Evolutionary conservation across 257 asterid species (phyloP).

Genomic region (Plantago major): DNA sequence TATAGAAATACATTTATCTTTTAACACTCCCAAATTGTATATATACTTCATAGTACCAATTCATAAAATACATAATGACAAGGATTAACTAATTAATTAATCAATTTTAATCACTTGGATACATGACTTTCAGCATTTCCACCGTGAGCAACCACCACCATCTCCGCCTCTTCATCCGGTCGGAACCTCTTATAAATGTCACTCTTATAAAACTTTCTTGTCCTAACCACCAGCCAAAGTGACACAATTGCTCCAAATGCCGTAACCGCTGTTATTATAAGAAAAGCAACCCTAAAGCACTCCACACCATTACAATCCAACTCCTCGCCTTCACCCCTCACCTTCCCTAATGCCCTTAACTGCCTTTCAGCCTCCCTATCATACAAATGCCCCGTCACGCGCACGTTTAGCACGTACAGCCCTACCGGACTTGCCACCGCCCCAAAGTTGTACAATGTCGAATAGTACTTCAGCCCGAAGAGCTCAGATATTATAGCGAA

Average conservation of each 20-base stretch:
- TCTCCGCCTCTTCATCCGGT: not conserved
- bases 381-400: slow-evolving; percentile 36
- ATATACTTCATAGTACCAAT: no score
- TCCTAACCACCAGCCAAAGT: slow-evolving; percentile 34
- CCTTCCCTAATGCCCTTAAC: slow-evolving; percentile 28
- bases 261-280: slow-evolving; percentile 45
- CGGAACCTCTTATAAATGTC: slow-evolving; percentile 54
- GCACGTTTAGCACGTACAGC: slow-evolving; percentile 46
- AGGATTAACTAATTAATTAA: no score
- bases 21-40: no score
- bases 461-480: slow-evolving; percentile 51
- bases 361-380: slow-evolving; percentile 48
- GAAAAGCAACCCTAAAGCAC: slow-evolving; percentile 46
- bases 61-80: no score
- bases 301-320: slow-evolving; percentile 44
- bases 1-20: no score
- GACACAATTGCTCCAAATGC: slow-evolving; percentile 41
- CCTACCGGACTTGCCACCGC: slow-evolving; percentile 57
- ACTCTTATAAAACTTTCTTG: slow-evolving; percentile 46
- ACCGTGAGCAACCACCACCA: no score
- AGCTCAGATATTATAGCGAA: slow-evolving; percentile 52
- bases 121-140: no score
- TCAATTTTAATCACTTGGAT: no score
- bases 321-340: slow-evolving; percentile 34
- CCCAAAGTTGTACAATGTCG: slow-evolving; percentile 45